Base-by-base conservation (phyloP, 371 early-diverging fungal species). In the Umbelopsis sp. region DNA sequence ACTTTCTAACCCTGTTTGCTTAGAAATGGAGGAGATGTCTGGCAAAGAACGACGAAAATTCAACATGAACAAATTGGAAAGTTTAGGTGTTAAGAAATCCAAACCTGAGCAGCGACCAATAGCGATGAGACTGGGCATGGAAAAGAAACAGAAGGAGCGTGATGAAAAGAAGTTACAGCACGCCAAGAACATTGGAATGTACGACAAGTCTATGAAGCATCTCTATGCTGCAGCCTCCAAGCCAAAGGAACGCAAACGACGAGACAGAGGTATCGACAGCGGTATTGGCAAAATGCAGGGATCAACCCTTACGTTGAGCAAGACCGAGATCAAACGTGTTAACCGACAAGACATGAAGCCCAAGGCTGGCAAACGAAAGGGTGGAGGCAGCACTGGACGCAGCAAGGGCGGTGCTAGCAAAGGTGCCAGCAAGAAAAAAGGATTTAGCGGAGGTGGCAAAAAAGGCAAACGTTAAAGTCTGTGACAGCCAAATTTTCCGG, bases 241-340 rank as follows among this genome's bases (percentile, higher is more conserved):
- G 32, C 78, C 80, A 63, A 71, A 76, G 46, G 57, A 57, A 10
- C 29, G 29, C 3, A 69, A 81, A 32, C 53, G 76, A 37, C 76
- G 81, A 44, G 75, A 83, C 68, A 76, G 76, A 50, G 83, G 83
- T 50, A 80, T 83, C 50, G 79, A 78, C 4, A 77, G 69, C 52
- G 81, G 83, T 37, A 68, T 83, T 50, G 83, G 83, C 20, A 63
- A 69, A 32, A 75, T 83, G 79, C 79, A 77, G 70, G 83, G 83
- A 18, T 80, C 77, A 20, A 80, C 76, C 1, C 65, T 83, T 62
- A 74, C 72, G 0, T 63, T 77, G 12, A 76, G 74, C 10, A 74
- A 76, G 51, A 69, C 72, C 9, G 80, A 80, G 41, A 69, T 80
- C 22, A 69, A 69, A 12, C 70, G 75, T 35, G 74, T 74, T 24